Percentiles rank a stretch among this genome's conserved stretches.
Evolutionary conservation across 805 yeast species (phyloP).

Genomic region (Lipomyces oligophaga): DNA sequence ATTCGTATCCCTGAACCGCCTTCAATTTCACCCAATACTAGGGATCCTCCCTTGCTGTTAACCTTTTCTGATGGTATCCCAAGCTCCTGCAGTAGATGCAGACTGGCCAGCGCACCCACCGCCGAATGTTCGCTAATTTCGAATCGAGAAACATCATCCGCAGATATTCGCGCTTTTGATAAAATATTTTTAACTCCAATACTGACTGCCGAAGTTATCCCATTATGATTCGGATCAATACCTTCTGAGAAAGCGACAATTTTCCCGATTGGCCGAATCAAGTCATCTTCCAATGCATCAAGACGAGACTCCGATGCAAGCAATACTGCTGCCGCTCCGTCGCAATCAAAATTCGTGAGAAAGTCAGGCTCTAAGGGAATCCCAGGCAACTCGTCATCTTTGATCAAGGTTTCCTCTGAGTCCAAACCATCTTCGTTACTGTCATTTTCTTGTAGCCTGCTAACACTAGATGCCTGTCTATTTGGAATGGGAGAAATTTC

Average conservation of each 20-base stretch:
- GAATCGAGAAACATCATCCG: slow-evolving; percentile 70
- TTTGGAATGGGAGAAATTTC: slow-evolving; percentile 84
- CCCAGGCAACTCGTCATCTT: slow-evolving; percentile 68
- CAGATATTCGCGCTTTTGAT: slow-evolving; percentile 65
- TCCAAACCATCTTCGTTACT: slow-evolving; percentile 64
- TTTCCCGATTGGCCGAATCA: slow-evolving; percentile 64
- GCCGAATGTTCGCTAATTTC: slow-evolving; percentile 97
- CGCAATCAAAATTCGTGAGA: slow-evolving; percentile 91
- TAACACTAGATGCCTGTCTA: too few relatives aligned
- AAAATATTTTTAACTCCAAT: slow-evolving; percentile 91
- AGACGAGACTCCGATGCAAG: slow-evolving; percentile 76
- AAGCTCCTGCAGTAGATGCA: slow-evolving; percentile 60
- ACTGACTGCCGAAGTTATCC: slow-evolving; percentile 90
- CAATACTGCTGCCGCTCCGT: slow-evolving; percentile 92
- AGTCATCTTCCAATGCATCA: slow-evolving; percentile 64
- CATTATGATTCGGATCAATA: slow-evolving; percentile 83
- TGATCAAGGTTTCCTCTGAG: slow-evolving; percentile 70
- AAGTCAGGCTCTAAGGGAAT: too few relatives aligned
- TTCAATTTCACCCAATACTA: slow-evolving; percentile 90
- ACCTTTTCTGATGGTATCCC: slow-evolving; percentile 65
- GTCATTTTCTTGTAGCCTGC: slow-evolving; percentile 63
- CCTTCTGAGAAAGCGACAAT: slow-evolving; percentile 94
- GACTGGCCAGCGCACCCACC: slow-evolving; percentile 85
- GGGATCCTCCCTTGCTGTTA: slow-evolving; percentile 93
- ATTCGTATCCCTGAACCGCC: slow-evolving; percentile 96